Conservation (phyloP, 495 filamentous ascomycete genomes). For the Lindgomyces ingoldianus region DNA sequence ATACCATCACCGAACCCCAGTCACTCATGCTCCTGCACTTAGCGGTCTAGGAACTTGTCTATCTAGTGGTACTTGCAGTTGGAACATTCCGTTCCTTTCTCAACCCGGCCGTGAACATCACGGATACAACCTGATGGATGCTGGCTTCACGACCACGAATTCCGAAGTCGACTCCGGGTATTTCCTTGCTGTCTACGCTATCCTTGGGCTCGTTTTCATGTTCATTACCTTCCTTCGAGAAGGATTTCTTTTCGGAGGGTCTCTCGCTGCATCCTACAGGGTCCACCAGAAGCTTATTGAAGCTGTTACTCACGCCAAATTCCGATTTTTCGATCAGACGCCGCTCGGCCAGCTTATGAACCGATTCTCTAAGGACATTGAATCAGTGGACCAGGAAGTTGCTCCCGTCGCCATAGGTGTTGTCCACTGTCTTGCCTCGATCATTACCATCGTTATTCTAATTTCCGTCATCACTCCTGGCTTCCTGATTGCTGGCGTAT, state of each 20-base stretch:
- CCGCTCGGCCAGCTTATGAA: conserved; percentile 98
- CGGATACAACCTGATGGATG: conserved; percentile 16
- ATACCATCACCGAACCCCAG: conserved; percentile 40
- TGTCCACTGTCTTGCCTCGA: conserved; percentile 68
- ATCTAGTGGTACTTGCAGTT: conserved; percentile 47
- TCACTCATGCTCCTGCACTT: conserved; percentile 42
- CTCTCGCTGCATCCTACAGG: conserved; percentile 80
- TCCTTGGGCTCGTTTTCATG: conserved; percentile 74
- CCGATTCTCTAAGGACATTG: conserved; percentile 95
- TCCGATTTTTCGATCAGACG: conserved; percentile 97
- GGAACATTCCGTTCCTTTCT: conserved; percentile 43
- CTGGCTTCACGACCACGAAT: conserved; percentile 18
- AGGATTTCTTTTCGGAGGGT: conserved; percentile 87
- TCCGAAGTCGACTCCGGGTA: conserved; percentile 74
- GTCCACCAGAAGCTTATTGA: conserved; percentile 80
- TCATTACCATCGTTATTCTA: conserved; percentile 86
- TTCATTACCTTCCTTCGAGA: conserved; percentile 76
- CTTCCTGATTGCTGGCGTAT: conserved; percentile 83
- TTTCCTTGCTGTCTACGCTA: conserved; percentile 80
- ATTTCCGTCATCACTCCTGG: conserved; percentile 90
- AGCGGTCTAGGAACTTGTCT: conserved; percentile 43
- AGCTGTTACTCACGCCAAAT: conserved; percentile 81
- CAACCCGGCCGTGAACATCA: conserved; percentile 11
- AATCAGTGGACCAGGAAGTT: conserved; percentile 93
- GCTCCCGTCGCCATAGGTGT: conserved; percentile 83